Evolutionary conservation across 352 stramenopile genomes (phyloP).

Genomic region (Pythium apleroticum): DNA sequence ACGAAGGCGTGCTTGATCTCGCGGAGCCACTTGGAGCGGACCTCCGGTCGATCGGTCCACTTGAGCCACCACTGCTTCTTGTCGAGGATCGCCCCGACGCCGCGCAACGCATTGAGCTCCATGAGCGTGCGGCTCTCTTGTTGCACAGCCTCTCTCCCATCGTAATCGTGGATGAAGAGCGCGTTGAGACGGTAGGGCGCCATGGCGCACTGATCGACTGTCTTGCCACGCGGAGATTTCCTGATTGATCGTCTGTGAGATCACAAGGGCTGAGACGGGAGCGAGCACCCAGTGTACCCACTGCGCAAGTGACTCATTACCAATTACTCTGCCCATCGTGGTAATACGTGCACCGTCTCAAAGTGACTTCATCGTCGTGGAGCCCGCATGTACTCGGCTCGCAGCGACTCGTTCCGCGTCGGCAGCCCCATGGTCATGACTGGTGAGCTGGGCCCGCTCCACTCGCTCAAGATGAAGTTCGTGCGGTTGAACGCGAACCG

Average conservation of each 20-base stretch:
- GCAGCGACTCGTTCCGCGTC: conserved; percentile 31
- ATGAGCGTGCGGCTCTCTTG: not conserved
- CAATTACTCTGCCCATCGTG: not conserved
- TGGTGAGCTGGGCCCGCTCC: conserved; percentile 52
- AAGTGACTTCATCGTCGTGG: not conserved
- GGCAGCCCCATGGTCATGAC: conserved; percentile 39
- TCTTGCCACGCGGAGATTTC: no score
- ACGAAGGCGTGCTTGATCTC: conserved; percentile 15
- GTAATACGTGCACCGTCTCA: not conserved
- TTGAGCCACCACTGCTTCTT: conserved; percentile 2
- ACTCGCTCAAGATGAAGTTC: conserved; percentile 49
- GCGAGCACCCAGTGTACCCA: not conserved
- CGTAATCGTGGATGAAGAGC: not conserved
- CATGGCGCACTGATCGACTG: not conserved
- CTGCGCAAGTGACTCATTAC: not conserved
- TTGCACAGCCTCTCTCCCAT: not conserved
- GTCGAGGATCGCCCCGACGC: conserved; percentile 1
- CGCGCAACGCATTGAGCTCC: conserved; percentile 3
- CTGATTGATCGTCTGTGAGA: not conserved
- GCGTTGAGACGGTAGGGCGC: not conserved
- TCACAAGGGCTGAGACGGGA: no score
- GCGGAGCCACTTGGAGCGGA: not conserved
- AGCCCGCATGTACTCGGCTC: conserved; percentile 17
- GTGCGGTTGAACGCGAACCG: conserved; percentile 59
- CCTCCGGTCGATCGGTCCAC: conserved; percentile 5